A percentile compares a stretch with the other conserved stretches of the same genome.
These are phyloP conservation scores for Podospora tetraspora DNA, from an alignment of 495 filamentous ascomycete genomes.

Conservation along the genomic window DNA sequence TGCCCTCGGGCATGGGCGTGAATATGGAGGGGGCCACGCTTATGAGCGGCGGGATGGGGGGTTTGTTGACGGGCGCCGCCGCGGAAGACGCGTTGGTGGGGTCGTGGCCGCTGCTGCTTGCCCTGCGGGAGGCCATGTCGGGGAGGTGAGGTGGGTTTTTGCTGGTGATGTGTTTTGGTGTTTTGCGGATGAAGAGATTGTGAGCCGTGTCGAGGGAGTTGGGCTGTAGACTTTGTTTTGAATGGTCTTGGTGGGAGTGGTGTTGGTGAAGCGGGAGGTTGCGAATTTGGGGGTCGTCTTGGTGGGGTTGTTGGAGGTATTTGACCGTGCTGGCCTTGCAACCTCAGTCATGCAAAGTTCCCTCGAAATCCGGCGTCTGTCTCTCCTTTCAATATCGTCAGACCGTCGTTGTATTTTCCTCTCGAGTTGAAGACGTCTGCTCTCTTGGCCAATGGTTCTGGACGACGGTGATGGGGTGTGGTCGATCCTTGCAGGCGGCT, in stretches of 20 bases:
- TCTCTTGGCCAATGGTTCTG: no score
- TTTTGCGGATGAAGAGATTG: neutral
- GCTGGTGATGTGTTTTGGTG: neutral
- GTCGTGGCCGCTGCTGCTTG: neutral
- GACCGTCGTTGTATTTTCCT: no score
- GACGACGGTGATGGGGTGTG: no score
- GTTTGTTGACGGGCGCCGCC: constrained; percentile 11
- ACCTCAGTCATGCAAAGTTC: neutral
- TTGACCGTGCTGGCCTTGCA: neutral
- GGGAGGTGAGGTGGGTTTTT: neutral
- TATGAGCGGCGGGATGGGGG: constrained; percentile 27
- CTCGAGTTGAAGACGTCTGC: no score
- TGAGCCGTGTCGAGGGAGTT: neutral
- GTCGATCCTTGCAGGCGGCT: no score
- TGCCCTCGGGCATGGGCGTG: constrained; percentile 35
- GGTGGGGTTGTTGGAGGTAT: neutral
- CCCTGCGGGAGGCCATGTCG: neutral
- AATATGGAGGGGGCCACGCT: constrained; percentile 40
- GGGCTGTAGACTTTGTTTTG: neutral
- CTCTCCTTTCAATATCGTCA: no score
- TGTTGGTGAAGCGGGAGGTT: neutral
- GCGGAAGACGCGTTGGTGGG: neutral
- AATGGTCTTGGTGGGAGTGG: neutral
- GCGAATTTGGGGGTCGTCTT: neutral
- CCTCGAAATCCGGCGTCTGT: neutral